phyloP scores from a whole-genome alignment of 1,139 yeast genomes.

The Zygoascus sp. region DNA sequence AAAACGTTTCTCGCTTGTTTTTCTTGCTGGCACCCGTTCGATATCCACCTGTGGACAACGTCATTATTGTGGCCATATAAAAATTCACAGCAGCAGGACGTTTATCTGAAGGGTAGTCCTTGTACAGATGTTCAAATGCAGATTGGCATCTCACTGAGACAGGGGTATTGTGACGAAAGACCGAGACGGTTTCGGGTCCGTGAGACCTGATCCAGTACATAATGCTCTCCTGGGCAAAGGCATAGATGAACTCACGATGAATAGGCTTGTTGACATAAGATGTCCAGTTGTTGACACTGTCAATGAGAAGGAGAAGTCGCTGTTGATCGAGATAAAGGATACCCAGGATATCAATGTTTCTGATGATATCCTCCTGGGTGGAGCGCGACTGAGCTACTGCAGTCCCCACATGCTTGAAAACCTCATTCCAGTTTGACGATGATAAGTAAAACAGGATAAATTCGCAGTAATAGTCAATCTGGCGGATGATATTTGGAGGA shows the following conservation, averaged over 20 bases:
- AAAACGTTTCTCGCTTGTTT: not conserved
- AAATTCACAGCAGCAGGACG: not conserved
- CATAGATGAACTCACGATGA: slow-evolving; percentile 52
- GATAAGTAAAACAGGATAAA: slow-evolving; percentile 47
- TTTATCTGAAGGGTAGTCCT: slow-evolving; percentile 4
- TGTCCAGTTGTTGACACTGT: slow-evolving; percentile 40
- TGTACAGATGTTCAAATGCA: not conserved
- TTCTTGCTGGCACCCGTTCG: not conserved
- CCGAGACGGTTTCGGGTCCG: slow-evolving; percentile 43
- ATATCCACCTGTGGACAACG: slow-evolving; percentile 2
- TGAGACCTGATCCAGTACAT: slow-evolving; percentile 56
- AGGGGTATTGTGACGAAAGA: slow-evolving; percentile 29
- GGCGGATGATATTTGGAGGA: slow-evolving; percentile 27
- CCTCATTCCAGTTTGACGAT: slow-evolving; percentile 50
- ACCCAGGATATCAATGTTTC: slow-evolving; percentile 50
- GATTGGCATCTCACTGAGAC: slow-evolving; percentile 13
- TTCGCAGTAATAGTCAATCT: slow-evolving; percentile 47
- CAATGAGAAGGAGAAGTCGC: slow-evolving; percentile 40
- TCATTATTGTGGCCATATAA: slow-evolving; percentile 6
- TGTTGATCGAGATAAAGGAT: slow-evolving; percentile 45
- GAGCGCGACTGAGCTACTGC: slow-evolving; percentile 7
- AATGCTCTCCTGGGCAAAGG: slow-evolving; percentile 48
- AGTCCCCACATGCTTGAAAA: slow-evolving; percentile 17
- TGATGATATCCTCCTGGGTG: slow-evolving; percentile 38
- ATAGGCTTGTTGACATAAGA: slow-evolving; percentile 45